Base-by-base conservation (phyloP, 768 basidiomycete genomes). In the Porpolomopsis calyptriformis region DNA sequence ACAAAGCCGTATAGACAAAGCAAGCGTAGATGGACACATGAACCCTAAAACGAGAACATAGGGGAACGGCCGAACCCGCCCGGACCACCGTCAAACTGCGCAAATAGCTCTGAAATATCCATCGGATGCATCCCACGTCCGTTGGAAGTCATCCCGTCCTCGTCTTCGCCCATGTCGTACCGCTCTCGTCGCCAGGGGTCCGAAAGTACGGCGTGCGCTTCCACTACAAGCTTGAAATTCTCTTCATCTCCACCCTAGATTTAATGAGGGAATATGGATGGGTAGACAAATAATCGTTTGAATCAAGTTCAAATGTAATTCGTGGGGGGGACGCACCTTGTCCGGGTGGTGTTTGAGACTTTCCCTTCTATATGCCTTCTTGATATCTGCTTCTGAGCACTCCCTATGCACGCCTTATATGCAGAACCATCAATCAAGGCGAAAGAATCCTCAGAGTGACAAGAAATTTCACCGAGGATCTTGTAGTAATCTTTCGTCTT, bases 401-500 rank as follows among this genome's bases (percentile, higher is more conserved):
- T 82, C 80, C 48, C 77, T 65, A 18, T 69, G 19, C 3, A 87
- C 61, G 16, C 76, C 48, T 49, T 18, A 3, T 9, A 4, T 14
- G 2, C 4, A 23, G n/a, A n/a, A n/a, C n/a, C 22, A 19, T 4
- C n/a, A 16, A 29, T 47, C 29, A 47, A 39, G 4, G 27, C 36
- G 14, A 24, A 16, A 18, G 16, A 26, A 25, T 11, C 18, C 10
- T 5, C 43, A 24, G 8, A 4, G 9, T n/a, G 10, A 27, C 10
- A 44, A 44, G 33, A 25, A 27, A 26, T 20, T 37, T 4, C 18
- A 46, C 52, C 74, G 22, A 88, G 69, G 53, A 87, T 87, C 65
- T 86, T 85, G 61, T 86, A 87, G 57, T 88, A 88, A 57, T 92
- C 89, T 64, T 90, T 91, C 45, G 84, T 81, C 69, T 92, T 91